phyloP scores from a whole-genome alignment of 1,284 basidiomycete species.

The Pseudozyma tsukubaensis region DNA sequence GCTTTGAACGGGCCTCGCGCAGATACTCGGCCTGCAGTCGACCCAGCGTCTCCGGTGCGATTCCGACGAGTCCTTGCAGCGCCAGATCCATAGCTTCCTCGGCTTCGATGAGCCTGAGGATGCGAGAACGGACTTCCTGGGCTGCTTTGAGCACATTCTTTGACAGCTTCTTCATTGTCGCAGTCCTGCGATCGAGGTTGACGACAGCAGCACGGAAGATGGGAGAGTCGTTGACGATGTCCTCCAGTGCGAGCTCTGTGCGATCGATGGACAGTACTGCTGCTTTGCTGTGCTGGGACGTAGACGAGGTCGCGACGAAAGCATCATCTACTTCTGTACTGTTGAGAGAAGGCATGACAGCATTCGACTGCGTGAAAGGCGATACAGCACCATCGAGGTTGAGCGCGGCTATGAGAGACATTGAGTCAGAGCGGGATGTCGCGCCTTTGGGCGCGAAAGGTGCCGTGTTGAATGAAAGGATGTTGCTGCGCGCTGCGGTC shows the following conservation, averaged over 20 bases:
- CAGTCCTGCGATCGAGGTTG: conserved; percentile 56
- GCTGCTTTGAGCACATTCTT: conserved; percentile 47
- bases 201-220: conserved; percentile 55
- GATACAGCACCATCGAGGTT: conserved; percentile 16
- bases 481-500: background rate
- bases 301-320: background rate
- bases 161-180: conserved; percentile 39
- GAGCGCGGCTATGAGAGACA: conserved; percentile 35
- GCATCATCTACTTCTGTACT: background rate
- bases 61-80: conserved; percentile 23
- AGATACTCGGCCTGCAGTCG: conserved; percentile 21
- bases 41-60: conserved; percentile 44
- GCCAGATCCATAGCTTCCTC: conserved; percentile 44
- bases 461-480: background rate
- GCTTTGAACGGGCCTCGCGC: conserved; percentile 18
- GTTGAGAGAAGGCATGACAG: background rate
- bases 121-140: conserved; percentile 25
- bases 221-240: conserved; percentile 53
- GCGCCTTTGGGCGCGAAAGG: background rate
- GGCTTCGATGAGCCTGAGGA: conserved; percentile 34
- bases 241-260: conserved; percentile 51
- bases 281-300: background rate
- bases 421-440: conserved; percentile 28
- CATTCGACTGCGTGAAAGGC: background rate
- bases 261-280: conserved; percentile 32